phyloP scores from a whole-genome alignment of 2,329 filamentous ascomycete species.

The Diaporthe citri region DNA sequence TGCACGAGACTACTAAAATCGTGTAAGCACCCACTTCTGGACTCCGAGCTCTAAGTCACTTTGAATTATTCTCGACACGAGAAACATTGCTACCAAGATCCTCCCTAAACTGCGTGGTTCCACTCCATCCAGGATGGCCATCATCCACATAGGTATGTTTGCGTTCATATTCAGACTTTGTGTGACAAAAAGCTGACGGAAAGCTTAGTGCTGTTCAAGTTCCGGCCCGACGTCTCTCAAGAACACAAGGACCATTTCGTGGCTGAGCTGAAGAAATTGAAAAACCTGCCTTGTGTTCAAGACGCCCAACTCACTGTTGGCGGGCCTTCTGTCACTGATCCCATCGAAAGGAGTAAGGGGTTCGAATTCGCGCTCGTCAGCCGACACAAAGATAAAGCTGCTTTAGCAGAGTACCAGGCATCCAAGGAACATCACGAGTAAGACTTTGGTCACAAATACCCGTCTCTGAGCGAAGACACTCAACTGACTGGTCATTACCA shows the following conservation, averaged over 20 bases:
- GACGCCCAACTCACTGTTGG: constrained; percentile 63
- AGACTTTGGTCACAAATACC: constrained; percentile 13
- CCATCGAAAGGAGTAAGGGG: constrained; percentile 65
- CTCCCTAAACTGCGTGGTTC: background rate
- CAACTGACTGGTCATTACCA: background rate
- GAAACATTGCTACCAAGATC: background rate
- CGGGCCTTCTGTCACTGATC: constrained; percentile 64
- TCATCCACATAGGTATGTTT: constrained; percentile 18
- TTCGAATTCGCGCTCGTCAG: constrained; percentile 65
- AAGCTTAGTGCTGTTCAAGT: constrained; percentile 63
- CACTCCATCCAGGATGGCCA: background rate
- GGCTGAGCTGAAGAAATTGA: constrained; percentile 61
- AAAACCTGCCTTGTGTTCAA: constrained; percentile 60
- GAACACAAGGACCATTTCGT: constrained; percentile 60
- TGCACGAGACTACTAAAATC: background rate
- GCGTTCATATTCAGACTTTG: no score
- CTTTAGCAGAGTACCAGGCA: constrained; percentile 64
- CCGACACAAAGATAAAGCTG: constrained; percentile 60
- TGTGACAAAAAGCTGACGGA: background rate
- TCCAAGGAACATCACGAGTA: constrained; percentile 65
- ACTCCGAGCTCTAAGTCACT: background rate
- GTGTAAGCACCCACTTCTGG: background rate
- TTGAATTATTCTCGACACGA: background rate
- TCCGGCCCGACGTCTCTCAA: constrained; percentile 55
- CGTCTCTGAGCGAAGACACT: background rate